Base-by-base conservation (phyloP, 2,329 filamentous ascomycete genomes). In the Colletotrichum spaethianum region DNA sequence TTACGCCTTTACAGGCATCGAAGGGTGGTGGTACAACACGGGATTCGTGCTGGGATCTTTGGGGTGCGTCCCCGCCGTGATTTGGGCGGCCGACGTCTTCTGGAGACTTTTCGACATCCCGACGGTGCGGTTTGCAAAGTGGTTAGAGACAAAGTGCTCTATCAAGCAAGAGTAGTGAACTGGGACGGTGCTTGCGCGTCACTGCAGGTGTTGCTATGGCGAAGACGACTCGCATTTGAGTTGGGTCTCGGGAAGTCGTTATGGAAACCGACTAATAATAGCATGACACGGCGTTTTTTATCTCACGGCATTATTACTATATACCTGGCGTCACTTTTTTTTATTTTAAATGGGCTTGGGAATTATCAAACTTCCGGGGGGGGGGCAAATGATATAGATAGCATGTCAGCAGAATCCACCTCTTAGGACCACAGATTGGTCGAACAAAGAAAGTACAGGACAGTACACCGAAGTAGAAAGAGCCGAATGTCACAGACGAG, bases 61-160 rank as follows among this genome's bases (percentile, higher is more conserved):
- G 18, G 79, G 89, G n/a, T 83, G 86, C 61, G 82, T 90, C 18
- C 87, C 88, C 0, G 78, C 84, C 2, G 83, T 89, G 6, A 80
- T 91, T 20, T 89, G 87, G 84, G 85, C 83, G 68, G 85, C 88
- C 1, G 89, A 91, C 72, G 74, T 91, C 4, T 90, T 89, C 72
- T 89, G 87, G 84, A 82, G 88, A 31, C 81, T 82, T 2, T 84
- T 91, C 20, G 89, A 91, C 74, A 84, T 85, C 62, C 88, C 88
- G 0, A 86, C 86, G 8, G 89, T 91, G 63, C 84, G 83, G 75
- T 87, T 91, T 74, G 85, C 88, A 26, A 89, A 85, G 76, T 89
- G 87, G 88, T 75, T 89, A 2, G 88, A 90, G 79, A 79, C 74
- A 57, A 83, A 82, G 73, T 83, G 83, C 72, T 76, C 81, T 36